phyloP scores from a whole-genome alignment of 192 early-diverging fungal species.

The Podochytrium sp. region DNA sequence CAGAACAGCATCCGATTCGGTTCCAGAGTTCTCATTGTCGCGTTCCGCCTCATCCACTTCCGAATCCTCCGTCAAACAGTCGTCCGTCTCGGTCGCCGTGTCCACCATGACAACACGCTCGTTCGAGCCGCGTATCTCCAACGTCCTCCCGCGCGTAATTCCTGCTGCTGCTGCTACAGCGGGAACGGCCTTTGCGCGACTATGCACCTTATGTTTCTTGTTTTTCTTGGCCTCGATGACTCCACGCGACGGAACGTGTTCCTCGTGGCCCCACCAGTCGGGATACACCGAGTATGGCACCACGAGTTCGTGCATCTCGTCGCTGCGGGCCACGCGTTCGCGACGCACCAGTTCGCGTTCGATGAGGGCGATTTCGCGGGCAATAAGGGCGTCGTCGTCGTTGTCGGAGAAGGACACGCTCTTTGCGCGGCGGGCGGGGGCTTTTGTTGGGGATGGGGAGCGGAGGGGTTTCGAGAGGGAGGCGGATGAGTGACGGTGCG shows the following conservation, averaged over 20 bases:
- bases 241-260: slow-evolving; percentile 12
- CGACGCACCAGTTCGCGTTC: neutral
- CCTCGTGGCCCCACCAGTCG: slow-evolving; percentile 26
- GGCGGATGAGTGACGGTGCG: no score
- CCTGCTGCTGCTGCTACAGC: no score
- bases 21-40: neutral
- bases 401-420: neutral
- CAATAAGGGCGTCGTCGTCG: neutral
- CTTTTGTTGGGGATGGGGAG: no score
- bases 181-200: neutral
- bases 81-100: neutral
- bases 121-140: no score
- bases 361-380: neutral
- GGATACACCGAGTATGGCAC: slow-evolving; percentile 13
- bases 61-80: neutral
- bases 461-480: no score
- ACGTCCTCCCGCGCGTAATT: neutral
- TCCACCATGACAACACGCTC: neutral
- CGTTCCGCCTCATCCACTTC: neutral
- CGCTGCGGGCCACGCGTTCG: neutral
- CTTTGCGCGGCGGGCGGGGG: no score
- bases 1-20: neutral
- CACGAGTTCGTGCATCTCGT: neutral
- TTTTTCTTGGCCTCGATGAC: neutral
- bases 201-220: neutral